A percentile compares a stretch with the other conserved stretches of the same genome.
These are phyloP conservation scores for Dendrocalamus latiflorus DNA, from an alignment of 202 grass and related monocot genomes.

Conservation along the genomic window DNA sequence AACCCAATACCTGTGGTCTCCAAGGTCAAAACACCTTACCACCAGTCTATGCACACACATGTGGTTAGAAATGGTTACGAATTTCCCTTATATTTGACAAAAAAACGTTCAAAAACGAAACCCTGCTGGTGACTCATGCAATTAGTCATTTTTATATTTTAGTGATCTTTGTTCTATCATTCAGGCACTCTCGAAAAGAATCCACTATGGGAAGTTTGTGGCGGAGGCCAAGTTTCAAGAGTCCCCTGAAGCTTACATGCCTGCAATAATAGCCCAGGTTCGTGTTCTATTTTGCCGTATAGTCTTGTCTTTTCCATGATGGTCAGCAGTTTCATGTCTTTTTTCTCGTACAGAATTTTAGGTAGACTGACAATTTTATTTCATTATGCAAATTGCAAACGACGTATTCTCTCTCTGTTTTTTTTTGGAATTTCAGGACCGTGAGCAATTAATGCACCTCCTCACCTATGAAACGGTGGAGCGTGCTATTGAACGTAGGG, in stretches of 20 bases:
- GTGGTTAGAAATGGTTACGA: too few relatives aligned
- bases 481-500: conserved; percentile 51
- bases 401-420: not conserved
- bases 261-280: conserved; percentile 71
- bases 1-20: too few relatives aligned
- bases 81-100: too few relatives aligned
- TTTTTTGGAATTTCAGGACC: conserved; percentile 47
- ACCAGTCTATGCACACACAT: too few relatives aligned
- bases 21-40: too few relatives aligned
- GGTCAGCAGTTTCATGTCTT: not conserved
- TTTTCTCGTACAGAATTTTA: not conserved
- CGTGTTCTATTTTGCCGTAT: not conserved
- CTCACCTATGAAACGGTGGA: conserved; percentile 72
- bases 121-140: not conserved
- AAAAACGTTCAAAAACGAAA: too few relatives aligned
- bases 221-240: conserved; percentile 87
- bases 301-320: not conserved
- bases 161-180: not conserved
- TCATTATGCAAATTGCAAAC: not conserved
- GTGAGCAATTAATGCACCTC: conserved; percentile 52
- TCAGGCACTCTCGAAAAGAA: conserved; percentile 94
- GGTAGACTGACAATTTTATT: not conserved
- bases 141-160: conserved; percentile 10
- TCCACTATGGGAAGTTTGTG: conserved; percentile 96
- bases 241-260: conserved; percentile 49